Conservation (phyloP, 2,329 filamentous ascomycete species). For the Graphilbum ipis-grandicollis region DNA sequence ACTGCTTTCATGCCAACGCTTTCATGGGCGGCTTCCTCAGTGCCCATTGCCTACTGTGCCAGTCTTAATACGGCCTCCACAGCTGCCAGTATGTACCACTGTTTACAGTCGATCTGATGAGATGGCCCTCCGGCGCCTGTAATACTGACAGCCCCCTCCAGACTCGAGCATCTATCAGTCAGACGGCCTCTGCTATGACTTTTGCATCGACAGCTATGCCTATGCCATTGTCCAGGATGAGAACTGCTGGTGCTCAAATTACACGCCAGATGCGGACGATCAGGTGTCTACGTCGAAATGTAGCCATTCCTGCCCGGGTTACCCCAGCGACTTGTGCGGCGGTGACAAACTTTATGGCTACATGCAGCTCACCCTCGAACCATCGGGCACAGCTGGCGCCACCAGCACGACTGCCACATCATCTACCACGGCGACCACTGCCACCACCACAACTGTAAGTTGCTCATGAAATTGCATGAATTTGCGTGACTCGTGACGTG, state of each 20-base stretch:
- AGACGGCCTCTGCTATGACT: conserved; percentile 47
- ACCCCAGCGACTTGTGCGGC: conserved; percentile 47
- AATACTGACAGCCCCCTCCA: conserved; percentile 13
- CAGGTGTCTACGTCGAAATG: conserved; percentile 30
- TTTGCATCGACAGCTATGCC: conserved; percentile 40
- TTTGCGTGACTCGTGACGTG: no score
- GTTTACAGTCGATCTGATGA: background rate
- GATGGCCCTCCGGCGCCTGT: background rate
- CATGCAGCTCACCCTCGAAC: conserved; percentile 31
- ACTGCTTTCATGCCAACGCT: conserved; percentile 10
- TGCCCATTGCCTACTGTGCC: conserved; percentile 26
- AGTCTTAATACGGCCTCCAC: conserved; percentile 26
- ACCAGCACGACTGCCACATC: background rate
- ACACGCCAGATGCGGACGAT: conserved; percentile 32
- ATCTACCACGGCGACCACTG: background rate
- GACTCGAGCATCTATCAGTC: conserved; percentile 45
- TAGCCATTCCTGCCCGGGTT: conserved; percentile 48
- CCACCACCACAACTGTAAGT: conserved; percentile 4
- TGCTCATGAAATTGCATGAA: background rate
- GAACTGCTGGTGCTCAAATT: conserved; percentile 61
- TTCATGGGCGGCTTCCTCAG: conserved; percentile 12
- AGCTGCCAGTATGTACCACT: conserved; percentile 21
- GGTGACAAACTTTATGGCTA: conserved; percentile 47
- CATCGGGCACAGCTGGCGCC: conserved; percentile 34
- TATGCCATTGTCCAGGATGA: conserved; percentile 50